These are phyloP conservation scores for Glebionis coronaria DNA, from an alignment of 129 eudicot genomes.

Conservation along the genomic window DNA sequence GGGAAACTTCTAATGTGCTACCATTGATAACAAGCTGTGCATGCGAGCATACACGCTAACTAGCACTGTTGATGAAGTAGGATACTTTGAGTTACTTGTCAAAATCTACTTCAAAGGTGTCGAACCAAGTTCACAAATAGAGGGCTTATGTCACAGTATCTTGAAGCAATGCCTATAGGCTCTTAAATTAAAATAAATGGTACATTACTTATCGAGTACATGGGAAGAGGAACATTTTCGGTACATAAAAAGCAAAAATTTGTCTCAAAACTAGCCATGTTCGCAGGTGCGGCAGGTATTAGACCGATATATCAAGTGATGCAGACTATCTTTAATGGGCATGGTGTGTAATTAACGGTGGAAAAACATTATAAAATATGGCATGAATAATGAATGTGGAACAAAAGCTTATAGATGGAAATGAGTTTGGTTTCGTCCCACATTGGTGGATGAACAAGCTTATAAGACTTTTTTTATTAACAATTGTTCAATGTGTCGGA, in stretches of 20 bases:
- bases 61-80: conserved; percentile 57
- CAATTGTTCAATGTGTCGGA: no score
- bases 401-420: no score
- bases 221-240: conserved; percentile 62
- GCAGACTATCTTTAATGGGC: conserved; percentile 85
- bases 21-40: conserved; percentile 65
- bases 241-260: conserved; percentile 69
- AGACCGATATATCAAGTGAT: conserved; percentile 93
- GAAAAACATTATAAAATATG: no score
- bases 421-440: no score
- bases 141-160: conserved; percentile 77
- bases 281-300: conserved; percentile 94
- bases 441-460: no score
- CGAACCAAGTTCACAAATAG: conserved; percentile 80
- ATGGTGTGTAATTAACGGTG: no score
- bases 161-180: conserved; percentile 60
- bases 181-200: conserved; percentile 65
- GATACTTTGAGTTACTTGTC: conserved; percentile 78
- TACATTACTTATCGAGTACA: conserved; percentile 89
- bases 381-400: no score
- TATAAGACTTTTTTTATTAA: no score
- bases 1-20: conserved; percentile 81
- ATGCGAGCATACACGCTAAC: conserved; percentile 97
- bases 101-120: conserved; percentile 72
- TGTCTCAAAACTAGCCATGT: conserved; percentile 75